Percentiles rank a stretch among this genome's conserved stretches.
phyloP scores from a whole-genome alignment of 2,329 filamentous ascomycete genomes.

The Juglanconis oblonga region DNA sequence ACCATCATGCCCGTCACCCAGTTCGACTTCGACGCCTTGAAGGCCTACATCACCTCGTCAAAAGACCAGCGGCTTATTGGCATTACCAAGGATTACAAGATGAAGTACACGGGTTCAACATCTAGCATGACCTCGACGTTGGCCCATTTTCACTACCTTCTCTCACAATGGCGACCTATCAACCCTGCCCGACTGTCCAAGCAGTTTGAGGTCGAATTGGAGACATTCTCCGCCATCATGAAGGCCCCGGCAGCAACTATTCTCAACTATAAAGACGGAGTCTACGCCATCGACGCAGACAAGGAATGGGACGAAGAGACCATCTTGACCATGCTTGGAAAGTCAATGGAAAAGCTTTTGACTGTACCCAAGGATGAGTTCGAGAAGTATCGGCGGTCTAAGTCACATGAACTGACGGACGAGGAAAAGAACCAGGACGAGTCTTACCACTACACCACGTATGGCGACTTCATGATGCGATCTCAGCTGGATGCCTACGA shows the following conservation, averaged over 20 bases:
- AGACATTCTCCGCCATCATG: conserved; percentile 68
- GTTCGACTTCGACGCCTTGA: conserved; percentile 86
- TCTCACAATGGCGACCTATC: conserved; percentile 78
- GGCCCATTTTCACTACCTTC: conserved; percentile 86
- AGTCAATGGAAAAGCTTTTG: conserved; percentile 94
- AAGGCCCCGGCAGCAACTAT: conserved; percentile 78
- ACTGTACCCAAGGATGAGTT: conserved; percentile 80
- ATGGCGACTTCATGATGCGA: conserved; percentile 87
- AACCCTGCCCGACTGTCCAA: conserved; percentile 66
- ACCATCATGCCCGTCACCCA: conserved; percentile 90
- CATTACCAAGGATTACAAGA: conserved; percentile 63
- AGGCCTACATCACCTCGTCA: conserved; percentile 88
- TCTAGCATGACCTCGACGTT: conserved; percentile 92
- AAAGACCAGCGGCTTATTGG: conserved; percentile 70
- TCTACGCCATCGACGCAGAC: conserved; percentile 93
- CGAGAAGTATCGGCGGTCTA: conserved; percentile 74
- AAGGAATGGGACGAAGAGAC: conserved; percentile 86
- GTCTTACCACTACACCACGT: conserved; percentile 81
- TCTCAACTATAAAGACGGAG: conserved; percentile 75
- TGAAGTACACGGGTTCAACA: conserved; percentile 89
- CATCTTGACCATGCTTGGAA: conserved; percentile 86
- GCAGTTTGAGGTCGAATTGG: conserved; percentile 59
- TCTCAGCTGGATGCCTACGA: conserved; percentile 94
- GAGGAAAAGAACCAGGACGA: conserved; percentile 71
- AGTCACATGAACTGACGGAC: conserved; percentile 66